These are phyloP conservation scores for Seiridium cupressi DNA, from an alignment of 2,329 filamentous ascomycete genomes.

Conservation along the genomic window DNA sequence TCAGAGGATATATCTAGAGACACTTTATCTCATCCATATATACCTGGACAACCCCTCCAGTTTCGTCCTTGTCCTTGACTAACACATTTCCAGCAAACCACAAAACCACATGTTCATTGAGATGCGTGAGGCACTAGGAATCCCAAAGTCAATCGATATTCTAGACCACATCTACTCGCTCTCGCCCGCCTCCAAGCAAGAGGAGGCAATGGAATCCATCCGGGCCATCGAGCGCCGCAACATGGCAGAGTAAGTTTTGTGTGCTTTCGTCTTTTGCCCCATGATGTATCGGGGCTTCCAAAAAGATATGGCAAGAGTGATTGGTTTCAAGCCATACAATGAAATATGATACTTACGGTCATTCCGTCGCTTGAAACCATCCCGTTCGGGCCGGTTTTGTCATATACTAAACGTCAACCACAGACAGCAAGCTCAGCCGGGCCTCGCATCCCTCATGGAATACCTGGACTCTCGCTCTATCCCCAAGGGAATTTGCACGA, in stretches of 20 bases:
- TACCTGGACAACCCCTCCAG: too few species aligned
- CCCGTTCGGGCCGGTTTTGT: too few species aligned
- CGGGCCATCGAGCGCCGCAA: constrained; percentile 76
- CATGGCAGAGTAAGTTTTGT: constrained; percentile 54
- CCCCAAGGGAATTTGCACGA: constrained; percentile 84
- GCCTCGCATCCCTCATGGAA: constrained; percentile 73
- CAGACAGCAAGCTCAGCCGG: constrained; percentile 75
- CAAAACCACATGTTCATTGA: constrained; percentile 94
- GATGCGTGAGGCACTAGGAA: constrained; percentile 76
- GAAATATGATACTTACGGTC: too few species aligned
- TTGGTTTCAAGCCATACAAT: too few species aligned
- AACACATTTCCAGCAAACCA: constrained; percentile 59
- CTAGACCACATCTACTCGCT: constrained; percentile 82
- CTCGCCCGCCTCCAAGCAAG: constrained; percentile 54
- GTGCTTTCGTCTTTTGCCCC: neutral
- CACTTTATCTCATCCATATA: too few species aligned
- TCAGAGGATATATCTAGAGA: too few species aligned
- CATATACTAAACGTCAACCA: neutral
- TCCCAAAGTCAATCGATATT: constrained; percentile 75
- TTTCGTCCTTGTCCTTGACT: neutral
- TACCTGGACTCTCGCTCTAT: constrained; percentile 70
- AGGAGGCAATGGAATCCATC: constrained; percentile 69
- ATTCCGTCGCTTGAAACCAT: too few species aligned
- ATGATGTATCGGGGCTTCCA: neutral
- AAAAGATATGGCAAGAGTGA: too few species aligned